Evolutionary conservation across 2,329 filamentous ascomycete genomes (phyloP).

Genomic region (Trichoderma oligosporum): DNA sequence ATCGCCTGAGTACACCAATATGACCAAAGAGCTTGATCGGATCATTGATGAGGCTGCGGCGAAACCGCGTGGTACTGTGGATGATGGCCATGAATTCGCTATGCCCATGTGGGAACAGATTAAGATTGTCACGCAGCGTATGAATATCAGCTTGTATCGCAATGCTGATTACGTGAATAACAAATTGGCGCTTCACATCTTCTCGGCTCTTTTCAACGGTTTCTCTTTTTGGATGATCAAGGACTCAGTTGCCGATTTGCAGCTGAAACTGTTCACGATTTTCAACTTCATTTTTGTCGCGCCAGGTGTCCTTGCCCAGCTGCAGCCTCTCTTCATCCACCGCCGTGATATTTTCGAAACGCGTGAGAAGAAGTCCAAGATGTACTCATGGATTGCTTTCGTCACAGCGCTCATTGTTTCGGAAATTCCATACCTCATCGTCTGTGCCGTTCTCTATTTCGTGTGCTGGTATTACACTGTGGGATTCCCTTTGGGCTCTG

Average conservation of each 20-base stretch:
- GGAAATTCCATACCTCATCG: slow-evolving; percentile 44
- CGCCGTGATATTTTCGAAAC: slow-evolving; percentile 56
- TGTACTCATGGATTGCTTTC: slow-evolving; percentile 58
- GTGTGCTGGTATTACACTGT: slow-evolving; percentile 57
- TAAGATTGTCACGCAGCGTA: slow-evolving; percentile 60
- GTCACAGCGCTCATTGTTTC: slow-evolving; percentile 50
- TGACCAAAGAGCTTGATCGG: slow-evolving; percentile 59
- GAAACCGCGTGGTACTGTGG: slow-evolving; percentile 36
- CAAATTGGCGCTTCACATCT: slow-evolving; percentile 56
- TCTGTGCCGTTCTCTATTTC: slow-evolving; percentile 50
- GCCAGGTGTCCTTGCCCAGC: slow-evolving; percentile 54
- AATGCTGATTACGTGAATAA: slow-evolving; percentile 65
- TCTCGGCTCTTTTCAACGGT: slow-evolving; percentile 55
- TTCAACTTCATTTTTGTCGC: slow-evolving; percentile 64
- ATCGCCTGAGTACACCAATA: slow-evolving; percentile 55
- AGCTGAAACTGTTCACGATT: slow-evolving; percentile 55
- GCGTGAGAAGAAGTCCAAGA: slow-evolving; percentile 58
- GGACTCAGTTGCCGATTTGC: slow-evolving; percentile 46
- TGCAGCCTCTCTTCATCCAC: slow-evolving; percentile 56
- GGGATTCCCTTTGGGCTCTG: slow-evolving; percentile 44
- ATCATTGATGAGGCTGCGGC: slow-evolving; percentile 55
- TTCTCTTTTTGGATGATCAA: slow-evolving; percentile 61
- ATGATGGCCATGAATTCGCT: slow-evolving; percentile 66
- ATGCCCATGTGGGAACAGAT: slow-evolving; percentile 62
- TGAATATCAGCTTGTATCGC: slow-evolving; percentile 59